A percentile compares a stretch with the other conserved stretches of the same genome.
phyloP scores from a whole-genome alignment of 1,139 yeast genomes.

The Taphrina populina region DNA sequence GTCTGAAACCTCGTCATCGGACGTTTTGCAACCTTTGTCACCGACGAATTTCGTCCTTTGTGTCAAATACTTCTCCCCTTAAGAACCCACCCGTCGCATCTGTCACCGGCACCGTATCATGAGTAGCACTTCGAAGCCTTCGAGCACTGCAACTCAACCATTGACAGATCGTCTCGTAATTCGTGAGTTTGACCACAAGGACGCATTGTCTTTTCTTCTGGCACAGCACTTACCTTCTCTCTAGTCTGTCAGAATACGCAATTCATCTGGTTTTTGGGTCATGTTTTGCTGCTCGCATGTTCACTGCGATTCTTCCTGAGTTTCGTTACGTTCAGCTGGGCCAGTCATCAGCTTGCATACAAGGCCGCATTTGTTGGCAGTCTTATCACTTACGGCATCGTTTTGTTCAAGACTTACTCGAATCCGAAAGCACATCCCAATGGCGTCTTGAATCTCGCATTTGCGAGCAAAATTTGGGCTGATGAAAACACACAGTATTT shows the following conservation, averaged over 20 bases:
- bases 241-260: conserved; percentile 29
- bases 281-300: conserved; percentile 60
- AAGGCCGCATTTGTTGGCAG: conserved; percentile 63
- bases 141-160: background rate
- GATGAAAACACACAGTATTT: conserved; percentile 73
- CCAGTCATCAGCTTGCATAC: conserved; percentile 53
- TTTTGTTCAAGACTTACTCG: conserved; percentile 56
- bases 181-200: background rate
- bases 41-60: too few species aligned
- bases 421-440: conserved; percentile 12
- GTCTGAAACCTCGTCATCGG: too few species aligned
- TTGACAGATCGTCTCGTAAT: conserved; percentile 13
- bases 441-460: conserved; percentile 20
- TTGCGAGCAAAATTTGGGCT: conserved; percentile 44
- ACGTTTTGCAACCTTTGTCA: too few species aligned
- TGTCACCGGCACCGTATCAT: too few species aligned
- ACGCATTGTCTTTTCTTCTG: background rate
- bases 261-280: conserved; percentile 53
- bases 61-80: too few species aligned
- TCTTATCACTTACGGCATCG: conserved; percentile 72
- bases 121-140: conserved; percentile 6
- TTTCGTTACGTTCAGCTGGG: conserved; percentile 45
- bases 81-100: too few species aligned
- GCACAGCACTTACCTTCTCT: too few species aligned
- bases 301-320: conserved; percentile 58